Base-by-base conservation (phyloP, 495 filamentous ascomycete species). In the Aspergillus affinis region DNA sequence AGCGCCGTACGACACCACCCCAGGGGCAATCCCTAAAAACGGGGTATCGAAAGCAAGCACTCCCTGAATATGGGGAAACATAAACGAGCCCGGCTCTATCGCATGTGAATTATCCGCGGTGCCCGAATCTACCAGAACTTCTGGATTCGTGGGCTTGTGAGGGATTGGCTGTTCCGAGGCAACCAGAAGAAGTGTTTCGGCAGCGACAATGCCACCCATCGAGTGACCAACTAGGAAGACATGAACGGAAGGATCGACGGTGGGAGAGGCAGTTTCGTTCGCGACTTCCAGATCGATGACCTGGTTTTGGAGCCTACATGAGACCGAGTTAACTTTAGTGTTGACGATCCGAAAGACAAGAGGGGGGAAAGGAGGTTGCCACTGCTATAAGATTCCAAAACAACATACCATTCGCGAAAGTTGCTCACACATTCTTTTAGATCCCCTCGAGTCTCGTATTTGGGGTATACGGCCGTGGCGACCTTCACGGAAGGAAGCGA, bases 191-290 rank as follows among this genome's bases (percentile, higher is more conserved):
- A 94, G 75, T 0, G 90, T 87, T 58, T 98, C 94, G 20, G 92
- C 93, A 23, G 90, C 94, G 15, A 98, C 92, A 65, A 98, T 97
- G 61, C 94, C 94, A 63, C 93, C 94, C 94, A 98, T 98, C 12
- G 88, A 92, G 70, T 98, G 94, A 12, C 95, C 93, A 44, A 97
- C 78, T 0, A 98, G 78, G 61, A 97, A 82, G 21, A 88, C 88
- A 66, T 84, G 90, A 23, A 98, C 92, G 3, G 87, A 90, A 9
- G 93, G 93, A 52, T 97, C 91, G 65, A 96, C 79, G 20, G 90
- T 97, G 2, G 93, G 94, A 0, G 89, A 92, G 48, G 90, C 84
- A 0, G 91, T 94, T n/a, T 80, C 78, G 66, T 87, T 86, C 27
- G 81, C 84, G 59, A 97, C 92, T 75, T 98, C 94, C 66, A 97